These are phyloP conservation scores for Azolla pinnata DNA, from an alignment of 75 land plant species.

Conservation along the genomic window DNA sequence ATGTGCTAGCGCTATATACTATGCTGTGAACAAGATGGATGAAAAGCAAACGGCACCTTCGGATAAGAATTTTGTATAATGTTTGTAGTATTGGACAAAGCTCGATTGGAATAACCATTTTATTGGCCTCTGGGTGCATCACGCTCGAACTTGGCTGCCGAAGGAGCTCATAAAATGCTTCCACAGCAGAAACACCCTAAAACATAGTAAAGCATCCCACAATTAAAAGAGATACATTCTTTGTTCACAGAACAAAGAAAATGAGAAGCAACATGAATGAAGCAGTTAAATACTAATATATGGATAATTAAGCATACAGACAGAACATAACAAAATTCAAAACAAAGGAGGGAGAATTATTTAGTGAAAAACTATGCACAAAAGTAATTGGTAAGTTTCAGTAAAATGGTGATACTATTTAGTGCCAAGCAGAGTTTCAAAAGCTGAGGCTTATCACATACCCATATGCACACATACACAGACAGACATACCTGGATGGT, in stretches of 20 bases:
- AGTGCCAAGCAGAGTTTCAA: neutral
- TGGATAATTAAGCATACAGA: too few relatives aligned
- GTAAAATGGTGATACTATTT: neutral
- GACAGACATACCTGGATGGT: slow-evolving; percentile 36
- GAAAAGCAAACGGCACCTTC: too few relatives aligned
- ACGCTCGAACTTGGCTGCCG: slow-evolving; percentile 39
- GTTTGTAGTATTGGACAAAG: slow-evolving; percentile 43
- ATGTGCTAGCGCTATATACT: neutral
- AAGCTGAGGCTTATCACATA: neutral
- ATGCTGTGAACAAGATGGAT: neutral
- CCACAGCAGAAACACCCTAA: slow-evolving; percentile 50
- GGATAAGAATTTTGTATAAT: slow-evolving; percentile 34
- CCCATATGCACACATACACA: neutral
- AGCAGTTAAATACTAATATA: neutral
- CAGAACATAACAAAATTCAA: too few relatives aligned
- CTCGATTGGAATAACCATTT: slow-evolving; percentile 34
- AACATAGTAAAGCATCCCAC: neutral
- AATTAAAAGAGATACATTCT: neutral
- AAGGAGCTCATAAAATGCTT: slow-evolving; percentile 40
- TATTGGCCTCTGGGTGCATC: slow-evolving; percentile 35
- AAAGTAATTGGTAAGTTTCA: neutral
- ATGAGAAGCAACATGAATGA: neutral
- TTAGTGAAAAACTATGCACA: neutral
- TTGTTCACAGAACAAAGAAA: neutral
- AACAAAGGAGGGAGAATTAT: neutral